Evolutionary conservation across 2,329 filamentous ascomycete species (phyloP).

Genomic region (Mycosphaerella sp.): DNA sequence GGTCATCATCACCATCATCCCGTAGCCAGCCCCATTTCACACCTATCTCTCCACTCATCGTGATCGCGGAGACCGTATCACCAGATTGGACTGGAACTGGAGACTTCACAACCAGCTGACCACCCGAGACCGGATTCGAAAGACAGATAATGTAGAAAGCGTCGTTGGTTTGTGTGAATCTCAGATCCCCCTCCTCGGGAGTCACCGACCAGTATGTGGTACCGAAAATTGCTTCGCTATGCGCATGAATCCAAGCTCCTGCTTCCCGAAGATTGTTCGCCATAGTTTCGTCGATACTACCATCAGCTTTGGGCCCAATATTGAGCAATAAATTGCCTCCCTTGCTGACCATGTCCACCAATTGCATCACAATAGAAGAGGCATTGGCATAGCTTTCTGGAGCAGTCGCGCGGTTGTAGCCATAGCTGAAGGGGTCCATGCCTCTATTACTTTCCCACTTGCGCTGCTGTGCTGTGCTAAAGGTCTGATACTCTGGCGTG

Average conservation of each 20-base stretch:
- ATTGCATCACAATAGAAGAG: slow-evolving; percentile 16
- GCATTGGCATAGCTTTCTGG: slow-evolving; percentile 15
- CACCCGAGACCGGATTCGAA: slow-evolving; percentile 35
- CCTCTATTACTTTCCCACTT: slow-evolving; percentile 23
- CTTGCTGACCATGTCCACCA: slow-evolving; percentile 27
- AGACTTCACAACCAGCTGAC: slow-evolving; percentile 37
- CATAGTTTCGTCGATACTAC: slow-evolving; percentile 9
- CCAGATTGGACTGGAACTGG: slow-evolving; percentile 45
- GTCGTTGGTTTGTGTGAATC: slow-evolving; percentile 49
- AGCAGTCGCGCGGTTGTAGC: slow-evolving; percentile 19
- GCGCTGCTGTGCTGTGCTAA: slow-evolving; percentile 2
- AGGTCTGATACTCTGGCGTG: slow-evolving; percentile 19
- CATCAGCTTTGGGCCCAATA: slow-evolving; percentile 22
- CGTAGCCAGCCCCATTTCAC: slow-evolving; percentile 24
- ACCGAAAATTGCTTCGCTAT: slow-evolving; percentile 52
- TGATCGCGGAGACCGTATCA: slow-evolving; percentile 44
- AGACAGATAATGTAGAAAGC: slow-evolving; percentile 50
- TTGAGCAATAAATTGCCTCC: slow-evolving; percentile 28
- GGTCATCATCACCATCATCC: slow-evolving; percentile 22
- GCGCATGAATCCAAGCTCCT: slow-evolving; percentile 49
- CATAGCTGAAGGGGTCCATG: slow-evolving; percentile 23
- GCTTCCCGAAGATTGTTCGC: slow-evolving; percentile 48
- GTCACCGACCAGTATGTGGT: slow-evolving; percentile 51
- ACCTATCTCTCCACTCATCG: slow-evolving; percentile 29
- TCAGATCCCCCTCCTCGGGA: slow-evolving; percentile 41